phyloP scores from a whole-genome alignment of 805 yeast genomes.

The Metschnikowia cubensis region DNA sequence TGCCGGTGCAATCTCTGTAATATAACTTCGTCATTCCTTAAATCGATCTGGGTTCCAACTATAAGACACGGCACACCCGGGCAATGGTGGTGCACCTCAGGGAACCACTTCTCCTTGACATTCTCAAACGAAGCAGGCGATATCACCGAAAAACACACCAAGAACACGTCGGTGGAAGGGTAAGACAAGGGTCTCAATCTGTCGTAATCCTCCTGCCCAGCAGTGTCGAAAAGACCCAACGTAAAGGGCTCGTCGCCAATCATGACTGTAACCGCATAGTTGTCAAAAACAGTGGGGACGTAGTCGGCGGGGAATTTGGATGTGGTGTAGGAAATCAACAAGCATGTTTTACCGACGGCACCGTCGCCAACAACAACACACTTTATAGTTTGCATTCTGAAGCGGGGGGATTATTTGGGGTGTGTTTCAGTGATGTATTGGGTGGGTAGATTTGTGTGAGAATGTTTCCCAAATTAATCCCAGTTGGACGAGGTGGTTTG shows the following conservation, averaged over 20 bases:
- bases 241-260: constrained; percentile 98
- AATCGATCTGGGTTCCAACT: constrained; percentile 95
- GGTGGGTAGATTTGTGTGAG: constrained; percentile 4
- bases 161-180: constrained; percentile 95
- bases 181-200: constrained; percentile 93
- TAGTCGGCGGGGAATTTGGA: constrained; percentile 97
- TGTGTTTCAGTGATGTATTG: constrained; percentile 1
- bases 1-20: constrained; percentile 88
- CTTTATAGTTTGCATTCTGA: constrained; percentile 59
- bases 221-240: constrained; percentile 95
- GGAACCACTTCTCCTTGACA: constrained; percentile 98
- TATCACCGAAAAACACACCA: constrained; percentile 93
- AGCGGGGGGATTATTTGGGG: background rate
- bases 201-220: constrained; percentile 99
- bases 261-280: constrained; percentile 90
- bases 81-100: constrained; percentile 94
- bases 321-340: constrained; percentile 92
- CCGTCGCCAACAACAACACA: constrained; percentile 99
- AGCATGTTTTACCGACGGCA: constrained; percentile 98
- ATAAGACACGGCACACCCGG: constrained; percentile 97
- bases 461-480: constrained; percentile 2
- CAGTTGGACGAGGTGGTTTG: constrained; percentile 4
- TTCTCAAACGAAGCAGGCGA: constrained; percentile 97
- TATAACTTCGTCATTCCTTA: constrained; percentile 89
- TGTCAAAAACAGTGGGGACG: constrained; percentile 97